Base-by-base conservation (phyloP, 1,284 basidiomycete species). In the Ustilago bromivora region DNA sequence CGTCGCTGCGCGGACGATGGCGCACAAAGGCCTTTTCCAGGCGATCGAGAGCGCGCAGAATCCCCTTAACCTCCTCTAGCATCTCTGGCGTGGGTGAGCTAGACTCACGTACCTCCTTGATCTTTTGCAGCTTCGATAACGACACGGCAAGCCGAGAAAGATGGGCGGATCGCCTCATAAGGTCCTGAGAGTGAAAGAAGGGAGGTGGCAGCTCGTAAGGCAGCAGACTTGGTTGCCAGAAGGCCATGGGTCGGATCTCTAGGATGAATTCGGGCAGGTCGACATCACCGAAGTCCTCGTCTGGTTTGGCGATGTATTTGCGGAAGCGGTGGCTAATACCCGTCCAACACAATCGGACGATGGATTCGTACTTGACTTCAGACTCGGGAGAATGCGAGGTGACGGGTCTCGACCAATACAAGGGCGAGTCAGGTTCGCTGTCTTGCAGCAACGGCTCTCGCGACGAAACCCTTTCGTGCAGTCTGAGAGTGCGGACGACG, bases 311-410 rank as follows among this genome's bases (percentile, higher is more conserved):
- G n/a, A 78, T 78, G 57, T 71, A 66, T 28, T 62, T 67, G 54
- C 76, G 76, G 49, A 66, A 69, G 7, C 76, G 68, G 41, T 75
- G 76, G 46, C 76, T 78, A 41, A 71, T 60, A 9, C 68, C 65
- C 3, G 72, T 78, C 76, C 76, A 78, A 41, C 71, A 74, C 2
- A 78, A 58, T 6, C 76, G 61, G 2, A 78, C 76, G 35, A 78
- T 62, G 5, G 76, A 78, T 15, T 78, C 76, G 57, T 75, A 78
- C 76, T 75, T 78, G 68, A 78, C 61, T 43, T 78, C 76, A 13
- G 72, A 59, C 62, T 78, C 72, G 28, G 71, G 61, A 15, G 71
- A 71, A 15, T 63, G 59, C 34, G 71, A 71, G 7, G 68, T 58
- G 23, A 75, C 32, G 4, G 76, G 76, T 31, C 72, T n/a, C 7